Conservation (phyloP, 2,329 filamentous ascomycete species). For the Xylariomycetidae sp. region DNA sequence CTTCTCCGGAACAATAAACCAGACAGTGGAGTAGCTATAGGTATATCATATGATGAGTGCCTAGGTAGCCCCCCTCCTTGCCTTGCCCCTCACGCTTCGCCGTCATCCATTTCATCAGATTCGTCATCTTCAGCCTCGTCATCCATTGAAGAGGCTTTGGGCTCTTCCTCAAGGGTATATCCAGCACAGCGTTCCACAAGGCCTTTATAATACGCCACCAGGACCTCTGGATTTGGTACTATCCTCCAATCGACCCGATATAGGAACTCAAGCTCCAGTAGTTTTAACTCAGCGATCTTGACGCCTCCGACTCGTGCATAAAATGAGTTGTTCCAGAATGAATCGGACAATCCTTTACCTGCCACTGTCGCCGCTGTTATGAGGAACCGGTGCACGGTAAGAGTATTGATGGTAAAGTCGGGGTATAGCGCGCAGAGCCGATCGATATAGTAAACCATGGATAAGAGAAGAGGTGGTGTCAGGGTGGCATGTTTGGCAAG, state of each 20-base stretch:
- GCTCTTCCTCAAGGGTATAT: conserved; percentile 46
- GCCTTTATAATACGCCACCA: conserved; percentile 89
- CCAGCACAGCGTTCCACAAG: conserved; percentile 65
- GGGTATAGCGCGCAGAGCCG: conserved; percentile 87
- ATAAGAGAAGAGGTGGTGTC: conserved; percentile 87
- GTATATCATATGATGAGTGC: too few species aligned
- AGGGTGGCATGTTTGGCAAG: conserved; percentile 91
- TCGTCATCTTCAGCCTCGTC: conserved; percentile 26
- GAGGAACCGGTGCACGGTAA: conserved; percentile 95
- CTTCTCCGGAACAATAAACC: too few species aligned
- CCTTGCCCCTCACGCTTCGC: too few species aligned
- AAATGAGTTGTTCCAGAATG: conserved; percentile 97
- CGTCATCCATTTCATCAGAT: conserved; percentile 28
- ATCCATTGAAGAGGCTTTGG: conserved; percentile 13
- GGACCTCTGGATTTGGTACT: conserved; percentile 87
- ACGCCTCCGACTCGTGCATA: conserved; percentile 94
- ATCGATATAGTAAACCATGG: conserved; percentile 99
- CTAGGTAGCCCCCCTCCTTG: too few species aligned
- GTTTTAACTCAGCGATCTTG: conserved; percentile 79
- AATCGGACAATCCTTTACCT: conserved; percentile 91
- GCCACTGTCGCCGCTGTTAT: conserved; percentile 95
- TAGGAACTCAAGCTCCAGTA: conserved; percentile 90
- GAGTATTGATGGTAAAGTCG: conserved; percentile 91
- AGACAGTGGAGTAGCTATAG: too few species aligned
- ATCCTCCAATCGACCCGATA: conserved; percentile 95